Percentiles rank a stretch among this genome's conserved stretches.
These are phyloP conservation scores for Tephrocybe sp. DNA, from an alignment of 768 basidiomycete species.

Conservation along the genomic window DNA sequence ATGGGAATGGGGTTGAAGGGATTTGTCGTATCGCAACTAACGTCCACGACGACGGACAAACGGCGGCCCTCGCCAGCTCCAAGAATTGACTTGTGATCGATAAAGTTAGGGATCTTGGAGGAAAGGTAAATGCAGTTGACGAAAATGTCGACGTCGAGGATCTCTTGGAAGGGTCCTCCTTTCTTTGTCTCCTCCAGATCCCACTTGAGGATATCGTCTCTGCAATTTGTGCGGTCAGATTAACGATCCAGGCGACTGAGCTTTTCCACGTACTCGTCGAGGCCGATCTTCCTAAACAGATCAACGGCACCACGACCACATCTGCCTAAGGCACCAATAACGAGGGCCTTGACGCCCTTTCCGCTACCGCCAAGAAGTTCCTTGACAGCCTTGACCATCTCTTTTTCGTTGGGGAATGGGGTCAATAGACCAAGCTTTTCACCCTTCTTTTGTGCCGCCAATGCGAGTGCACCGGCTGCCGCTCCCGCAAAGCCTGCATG, in stretches of 20 bases:
- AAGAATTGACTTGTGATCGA: slow-evolving; percentile 69
- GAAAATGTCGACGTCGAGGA: slow-evolving; percentile 95
- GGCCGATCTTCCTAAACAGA: slow-evolving; percentile 93
- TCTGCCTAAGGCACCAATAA: slow-evolving; percentile 94
- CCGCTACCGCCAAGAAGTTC: slow-evolving; percentile 62
- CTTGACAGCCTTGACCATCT: slow-evolving; percentile 80
- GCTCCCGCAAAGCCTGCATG: slow-evolving; percentile 99
- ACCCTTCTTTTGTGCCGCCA: slow-evolving; percentile 64
- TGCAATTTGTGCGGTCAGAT: slow-evolving; percentile 25
- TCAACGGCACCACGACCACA: slow-evolving; percentile 96
- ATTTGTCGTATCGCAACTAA: slow-evolving; percentile 99
- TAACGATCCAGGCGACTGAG: too few species aligned
- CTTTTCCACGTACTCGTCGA: slow-evolving; percentile 91
- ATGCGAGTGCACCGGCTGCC: slow-evolving; percentile 84
- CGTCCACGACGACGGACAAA: slow-evolving; percentile 88
- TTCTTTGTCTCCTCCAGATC: slow-evolving; percentile 96
- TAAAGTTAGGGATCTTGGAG: slow-evolving; percentile 81
- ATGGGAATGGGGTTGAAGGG: slow-evolving; percentile 98
- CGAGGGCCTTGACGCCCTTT: slow-evolving; percentile 79
- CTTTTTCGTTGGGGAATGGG: slow-evolving; percentile 82
- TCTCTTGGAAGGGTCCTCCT: slow-evolving; percentile 94
- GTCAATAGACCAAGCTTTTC: slow-evolving; percentile 64
- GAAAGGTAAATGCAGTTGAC: slow-evolving; percentile 99
- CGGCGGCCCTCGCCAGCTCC: slow-evolving; percentile 67
- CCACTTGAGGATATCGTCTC: slow-evolving; percentile 96